Evolutionary conservation across 164 flowering plant species (phyloP).

Genomic region (Umbellularia californica): DNA sequence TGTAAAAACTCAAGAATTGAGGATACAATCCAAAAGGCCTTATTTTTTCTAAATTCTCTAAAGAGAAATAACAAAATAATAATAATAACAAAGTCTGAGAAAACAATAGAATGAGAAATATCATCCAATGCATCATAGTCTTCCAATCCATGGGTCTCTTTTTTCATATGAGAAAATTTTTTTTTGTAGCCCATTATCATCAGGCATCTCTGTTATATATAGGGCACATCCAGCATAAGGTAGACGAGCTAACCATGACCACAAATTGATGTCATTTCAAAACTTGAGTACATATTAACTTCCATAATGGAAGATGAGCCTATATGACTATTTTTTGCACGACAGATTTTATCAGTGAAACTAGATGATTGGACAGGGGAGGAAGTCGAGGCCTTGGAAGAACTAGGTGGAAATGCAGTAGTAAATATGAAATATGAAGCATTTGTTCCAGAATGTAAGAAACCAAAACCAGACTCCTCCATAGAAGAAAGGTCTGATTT

Average conservation of each 20-base stretch:
- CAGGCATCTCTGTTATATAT: neutral
- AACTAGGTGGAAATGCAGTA: slow-evolving; percentile 65
- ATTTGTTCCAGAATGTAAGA: slow-evolving; percentile 39
- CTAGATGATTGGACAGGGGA: slow-evolving; percentile 94
- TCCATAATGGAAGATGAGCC: neutral
- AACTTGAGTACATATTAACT: neutral
- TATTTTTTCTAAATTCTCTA: too few relatives aligned
- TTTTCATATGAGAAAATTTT: neutral
- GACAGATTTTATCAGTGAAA: slow-evolving; percentile 85
- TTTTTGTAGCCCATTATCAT: neutral
- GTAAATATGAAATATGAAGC: slow-evolving; percentile 83
- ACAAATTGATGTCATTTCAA: neutral
- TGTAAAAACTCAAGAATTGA: too few relatives aligned
- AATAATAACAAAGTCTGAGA: too few relatives aligned
- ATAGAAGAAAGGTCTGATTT: slow-evolving; percentile 72
- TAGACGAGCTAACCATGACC: neutral
- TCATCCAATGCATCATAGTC: too few relatives aligned
- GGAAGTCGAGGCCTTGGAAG: slow-evolving; percentile 60
- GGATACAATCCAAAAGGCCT: too few relatives aligned
- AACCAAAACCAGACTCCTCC: slow-evolving; percentile 73
- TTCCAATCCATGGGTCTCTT: neutral
- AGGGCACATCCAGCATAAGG: neutral
- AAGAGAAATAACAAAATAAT: too few relatives aligned
- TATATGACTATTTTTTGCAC: slow-evolving; percentile 6
- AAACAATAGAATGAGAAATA: too few relatives aligned